Base-by-base conservation (phyloP, 441 rosid genomes). In the Biscutella laevigata region DNA sequence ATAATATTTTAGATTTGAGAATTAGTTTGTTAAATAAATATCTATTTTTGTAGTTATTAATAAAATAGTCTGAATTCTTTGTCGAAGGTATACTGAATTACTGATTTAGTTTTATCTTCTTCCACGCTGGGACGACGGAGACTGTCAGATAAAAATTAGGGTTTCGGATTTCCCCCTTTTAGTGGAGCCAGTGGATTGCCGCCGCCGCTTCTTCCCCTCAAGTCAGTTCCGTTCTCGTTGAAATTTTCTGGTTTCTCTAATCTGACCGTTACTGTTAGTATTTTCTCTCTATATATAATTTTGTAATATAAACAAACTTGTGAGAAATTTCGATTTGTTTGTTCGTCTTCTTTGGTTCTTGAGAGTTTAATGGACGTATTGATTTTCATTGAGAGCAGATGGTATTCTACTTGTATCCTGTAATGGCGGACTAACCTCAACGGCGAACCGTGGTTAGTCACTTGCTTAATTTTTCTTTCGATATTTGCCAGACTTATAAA, bases 341-440 rank as follows among this genome's bases (percentile, higher is more conserved):
- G 0, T 43, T 10, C 32, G 48, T 43, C 19, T 43, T 24, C 48
- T 43, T 24, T 7, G 28, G 43, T 22, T 9, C 11, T 28, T 38
- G 6, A 34, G 43, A 46, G 5, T 47, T 26, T 37, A 2, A 59
- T 14, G 32, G 19, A 8, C 66, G 39, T 17, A 46, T 27, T 65
- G 26, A 20, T 43, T 33, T 5, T 30, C 2, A 11, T 51, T 70
- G 70, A 46, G 84, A 87, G 95, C 82, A 68, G 78, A 80, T 33
- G 85, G 83, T 35, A 76, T 74, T 73, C 85, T 76, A 40, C 66
- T 54, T 55, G 78, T 84, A 57, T 84, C 94, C 29, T 85, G 94
- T 77, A 83, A 87, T 58, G 98, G 91, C 33, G 94, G 88, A 48
- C 65, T 91, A 75, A 83, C 82, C n/a, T 75, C 90, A 91, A 75